These are phyloP conservation scores for Ocimum tenuiflorum DNA, from an alignment of 257 asterid genomes.

Conservation along the genomic window DNA sequence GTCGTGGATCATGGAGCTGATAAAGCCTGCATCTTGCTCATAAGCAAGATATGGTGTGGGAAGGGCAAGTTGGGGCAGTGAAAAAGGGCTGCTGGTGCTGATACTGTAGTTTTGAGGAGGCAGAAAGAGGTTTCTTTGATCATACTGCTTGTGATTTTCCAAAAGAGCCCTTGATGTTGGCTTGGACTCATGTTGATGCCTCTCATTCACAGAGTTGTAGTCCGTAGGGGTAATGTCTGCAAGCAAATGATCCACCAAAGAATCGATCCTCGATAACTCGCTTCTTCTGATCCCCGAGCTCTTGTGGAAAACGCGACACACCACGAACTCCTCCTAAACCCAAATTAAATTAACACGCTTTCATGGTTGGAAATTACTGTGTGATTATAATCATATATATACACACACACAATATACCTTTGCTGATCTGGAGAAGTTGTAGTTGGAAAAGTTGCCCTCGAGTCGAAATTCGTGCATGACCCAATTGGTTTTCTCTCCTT, in stretches of 20 bases:
- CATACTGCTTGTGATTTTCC: conserved; percentile 26
- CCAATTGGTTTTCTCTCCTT: too few relatives aligned
- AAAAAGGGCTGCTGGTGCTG: conserved; percentile 6
- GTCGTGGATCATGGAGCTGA: background rate
- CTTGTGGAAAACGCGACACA: conserved; percentile 61
- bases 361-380: too few relatives aligned
- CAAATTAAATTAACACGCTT: too few relatives aligned
- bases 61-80: conserved; percentile 25
- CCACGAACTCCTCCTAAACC: conserved; percentile 91
- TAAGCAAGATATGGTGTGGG: conserved; percentile 15
- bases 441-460: conserved; percentile 49
- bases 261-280: too few relatives aligned
- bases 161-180: conserved; percentile 17
- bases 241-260: too few relatives aligned
- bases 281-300: conserved; percentile 30
- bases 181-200: background rate
- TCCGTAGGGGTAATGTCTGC: too few relatives aligned
- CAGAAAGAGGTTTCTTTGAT: conserved; percentile 14
- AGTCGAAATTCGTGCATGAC: conserved; percentile 81
- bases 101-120: conserved; percentile 13
- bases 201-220: too few relatives aligned
- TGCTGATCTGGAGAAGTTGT: conserved; percentile 52
- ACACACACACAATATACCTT: too few relatives aligned
- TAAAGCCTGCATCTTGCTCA: too few relatives aligned
- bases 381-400: too few relatives aligned